phyloP scores from a whole-genome alignment of 495 filamentous ascomycete genomes.

The Penicillium cosmopolitanum region DNA sequence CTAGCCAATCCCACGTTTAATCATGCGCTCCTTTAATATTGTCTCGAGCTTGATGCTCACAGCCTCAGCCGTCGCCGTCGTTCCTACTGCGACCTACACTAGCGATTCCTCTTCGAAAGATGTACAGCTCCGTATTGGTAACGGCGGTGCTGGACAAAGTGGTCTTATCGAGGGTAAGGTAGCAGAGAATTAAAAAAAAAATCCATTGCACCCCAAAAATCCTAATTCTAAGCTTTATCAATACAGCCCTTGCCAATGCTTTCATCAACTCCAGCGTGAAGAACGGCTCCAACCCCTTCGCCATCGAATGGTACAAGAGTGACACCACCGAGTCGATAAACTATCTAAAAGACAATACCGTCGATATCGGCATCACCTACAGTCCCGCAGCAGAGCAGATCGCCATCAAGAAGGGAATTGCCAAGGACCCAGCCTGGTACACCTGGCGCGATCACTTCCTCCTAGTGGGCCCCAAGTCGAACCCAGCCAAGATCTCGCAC shows the following conservation, averaged over 20 bases:
- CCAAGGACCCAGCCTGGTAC: conserved; percentile 33
- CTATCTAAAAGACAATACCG: conserved; percentile 33
- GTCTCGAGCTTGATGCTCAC: too few species aligned
- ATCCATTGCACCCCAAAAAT: too few species aligned
- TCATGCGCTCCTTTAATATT: too few species aligned
- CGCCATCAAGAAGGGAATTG: conserved; percentile 39
- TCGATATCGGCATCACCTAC: conserved; percentile 50
- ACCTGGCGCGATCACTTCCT: conserved; percentile 46
- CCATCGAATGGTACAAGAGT: conserved; percentile 42
- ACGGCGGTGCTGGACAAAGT: conserved; percentile 44
- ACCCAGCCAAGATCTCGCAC: conserved; percentile 32
- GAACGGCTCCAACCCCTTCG: conserved; percentile 35
- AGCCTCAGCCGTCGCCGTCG: too few species aligned
- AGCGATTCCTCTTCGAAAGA: too few species aligned
- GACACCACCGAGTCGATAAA: conserved; percentile 48
- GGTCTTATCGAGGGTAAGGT: conserved; percentile 36
- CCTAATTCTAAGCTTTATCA: too few species aligned
- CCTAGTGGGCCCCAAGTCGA: conserved; percentile 37
- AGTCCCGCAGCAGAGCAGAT: conserved; percentile 40
- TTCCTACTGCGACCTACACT: too few species aligned
- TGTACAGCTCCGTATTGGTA: conserved; percentile 33
- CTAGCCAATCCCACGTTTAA: too few species aligned
- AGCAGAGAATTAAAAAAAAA: background rate
- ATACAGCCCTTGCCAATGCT: conserved; percentile 38
- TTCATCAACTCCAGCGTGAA: conserved; percentile 38